Evolutionary conservation across 176 grass and related monocot species (phyloP), one percentile per base, ranked within the genome.

Genomic region (Carex pumila): DNA sequence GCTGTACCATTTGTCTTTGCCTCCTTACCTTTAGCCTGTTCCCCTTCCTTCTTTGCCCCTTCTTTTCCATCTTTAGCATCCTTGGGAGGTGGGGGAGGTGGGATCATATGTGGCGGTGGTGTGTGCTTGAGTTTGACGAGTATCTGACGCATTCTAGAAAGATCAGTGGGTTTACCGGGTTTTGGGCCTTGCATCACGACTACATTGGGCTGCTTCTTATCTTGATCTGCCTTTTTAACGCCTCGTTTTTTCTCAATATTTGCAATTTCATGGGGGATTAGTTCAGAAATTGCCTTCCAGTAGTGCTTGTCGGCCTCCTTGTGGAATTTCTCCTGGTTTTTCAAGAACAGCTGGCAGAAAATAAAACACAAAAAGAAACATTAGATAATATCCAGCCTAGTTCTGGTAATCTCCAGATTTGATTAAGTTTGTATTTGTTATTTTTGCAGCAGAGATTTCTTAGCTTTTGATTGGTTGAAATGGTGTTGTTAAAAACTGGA

Each of bases 271-370:
- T 90, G 84, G 47, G 90, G 93, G 30, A 94, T 84, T 82, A 94
- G 84, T 87, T 94, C 93, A n/a, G 84, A 87, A 45, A 94, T 90
- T 61, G 86, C 90, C 81, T 89, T 90, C 90, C 90, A 92, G 86
- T 90, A 90, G 61, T 90, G 88, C 65, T 81, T 65, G 65, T 89
- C 88, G 22, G 93, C 88, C 32, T 92, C 84, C 87, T 81, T 86
- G 90, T 95, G 93, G 88, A 92, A 95, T 64, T 87, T 95, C 14
- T 92, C 88, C 50, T 92, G 90, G 85, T 87, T 90, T 58, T 71
- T 71, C 85, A 90, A 18, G 82, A 88, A 92, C 71, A 94, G 32
- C 93, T 94, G 68, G 45, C 7, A 15, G 32, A 69, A 71, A 21
- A 66, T 25, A 63, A 72, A 81, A 74, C 12, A 50, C 52, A 57